A percentile compares a stretch with the other conserved stretches of the same genome.
These are phyloP conservation scores for Podaxis rugospora DNA, from an alignment of 768 basidiomycete genomes.

Conservation along the genomic window DNA sequence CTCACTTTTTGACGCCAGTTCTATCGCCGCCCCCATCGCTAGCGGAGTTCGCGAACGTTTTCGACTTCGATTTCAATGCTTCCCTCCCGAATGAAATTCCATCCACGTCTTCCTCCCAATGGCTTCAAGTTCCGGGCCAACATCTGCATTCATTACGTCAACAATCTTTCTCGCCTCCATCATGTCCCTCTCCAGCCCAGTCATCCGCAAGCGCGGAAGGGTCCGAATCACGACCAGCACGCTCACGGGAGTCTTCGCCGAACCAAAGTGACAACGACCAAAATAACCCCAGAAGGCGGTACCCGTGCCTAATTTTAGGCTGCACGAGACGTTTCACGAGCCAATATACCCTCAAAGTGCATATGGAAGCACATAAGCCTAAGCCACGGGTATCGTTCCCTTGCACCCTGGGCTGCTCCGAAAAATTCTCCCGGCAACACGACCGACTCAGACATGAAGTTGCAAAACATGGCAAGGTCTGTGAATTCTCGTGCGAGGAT, in stretches of 20 bases:
- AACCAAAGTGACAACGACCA: slow-evolving; percentile 29
- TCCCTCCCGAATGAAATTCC: slow-evolving; percentile 14
- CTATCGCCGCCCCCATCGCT: slow-evolving; percentile 28
- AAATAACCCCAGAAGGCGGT: slow-evolving; percentile 32
- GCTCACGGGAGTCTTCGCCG: slow-evolving; percentile 30
- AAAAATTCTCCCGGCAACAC: slow-evolving; percentile 53
- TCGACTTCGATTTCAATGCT: slow-evolving; percentile 28
- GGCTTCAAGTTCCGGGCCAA: slow-evolving; percentile 10
- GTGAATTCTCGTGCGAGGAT: slow-evolving; percentile 47
- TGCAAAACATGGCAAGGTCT: slow-evolving; percentile 52
- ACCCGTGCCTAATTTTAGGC: slow-evolving; percentile 42
- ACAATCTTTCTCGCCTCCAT: slow-evolving; percentile 16
- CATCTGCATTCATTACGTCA: slow-evolving; percentile 11
- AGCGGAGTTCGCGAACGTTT: slow-evolving; percentile 27
- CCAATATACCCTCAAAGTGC: slow-evolving; percentile 50
- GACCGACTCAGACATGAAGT: slow-evolving; percentile 56
- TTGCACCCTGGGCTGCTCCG: slow-evolving; percentile 50
- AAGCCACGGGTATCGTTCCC: slow-evolving; percentile 44
- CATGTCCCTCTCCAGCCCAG: slow-evolving; percentile 20
- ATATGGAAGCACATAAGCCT: slow-evolving; percentile 52
- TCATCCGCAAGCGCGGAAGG: slow-evolving; percentile 24
- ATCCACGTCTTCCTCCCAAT: slow-evolving; percentile 9
- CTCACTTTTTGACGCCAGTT: slow-evolving; percentile 18
- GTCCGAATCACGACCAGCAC: slow-evolving; percentile 18
- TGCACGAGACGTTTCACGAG: slow-evolving; percentile 48